phyloP scores from a whole-genome alignment of 352 stramenopile genomes.

The Globisporangium mamillatum region DNA sequence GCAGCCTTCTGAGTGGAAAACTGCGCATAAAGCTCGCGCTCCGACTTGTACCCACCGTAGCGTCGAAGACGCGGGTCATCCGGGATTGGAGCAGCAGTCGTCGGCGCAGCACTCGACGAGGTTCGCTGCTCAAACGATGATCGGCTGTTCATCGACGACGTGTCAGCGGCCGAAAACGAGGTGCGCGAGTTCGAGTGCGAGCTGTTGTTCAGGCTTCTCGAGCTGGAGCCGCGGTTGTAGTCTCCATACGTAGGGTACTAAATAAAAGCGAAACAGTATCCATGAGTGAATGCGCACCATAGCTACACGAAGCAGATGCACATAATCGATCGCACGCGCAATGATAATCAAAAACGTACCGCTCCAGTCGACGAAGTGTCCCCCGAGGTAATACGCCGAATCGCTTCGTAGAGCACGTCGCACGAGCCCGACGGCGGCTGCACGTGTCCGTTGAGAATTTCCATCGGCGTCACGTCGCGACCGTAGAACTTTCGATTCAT shows the following conservation, averaged over 20 bases:
- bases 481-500: constrained; percentile 88
- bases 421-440: constrained; percentile 54
- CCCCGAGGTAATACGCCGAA: constrained; percentile 39
- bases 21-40: constrained; percentile 77
- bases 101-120: constrained; percentile 18
- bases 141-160: constrained; percentile 9
- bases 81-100: constrained; percentile 30
- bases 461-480: constrained; percentile 68
- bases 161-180: constrained; percentile 20
- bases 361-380: constrained; percentile 7
- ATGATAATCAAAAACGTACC: constrained; percentile 9
- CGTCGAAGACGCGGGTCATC: constrained; percentile 70
- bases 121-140: constrained; percentile 27
- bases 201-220: constrained; percentile 12
- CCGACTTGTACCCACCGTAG: constrained; percentile 77
- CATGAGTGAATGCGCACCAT: neutral
- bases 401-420: constrained; percentile 69
- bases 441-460: constrained; percentile 81
- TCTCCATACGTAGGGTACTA: constrained; percentile 20
- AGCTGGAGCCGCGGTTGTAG: constrained; percentile 13
- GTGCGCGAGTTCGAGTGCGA: constrained; percentile 7
- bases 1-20: constrained; percentile 55
- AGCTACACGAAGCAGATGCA: neutral
- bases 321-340: neutral
- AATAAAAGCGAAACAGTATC: neutral